A percentile compares a stretch with the other conserved stretches of the same genome.
Conservation (phyloP, 2,329 filamentous ascomycete genomes). For the Stylonectria norvegica region DNA sequence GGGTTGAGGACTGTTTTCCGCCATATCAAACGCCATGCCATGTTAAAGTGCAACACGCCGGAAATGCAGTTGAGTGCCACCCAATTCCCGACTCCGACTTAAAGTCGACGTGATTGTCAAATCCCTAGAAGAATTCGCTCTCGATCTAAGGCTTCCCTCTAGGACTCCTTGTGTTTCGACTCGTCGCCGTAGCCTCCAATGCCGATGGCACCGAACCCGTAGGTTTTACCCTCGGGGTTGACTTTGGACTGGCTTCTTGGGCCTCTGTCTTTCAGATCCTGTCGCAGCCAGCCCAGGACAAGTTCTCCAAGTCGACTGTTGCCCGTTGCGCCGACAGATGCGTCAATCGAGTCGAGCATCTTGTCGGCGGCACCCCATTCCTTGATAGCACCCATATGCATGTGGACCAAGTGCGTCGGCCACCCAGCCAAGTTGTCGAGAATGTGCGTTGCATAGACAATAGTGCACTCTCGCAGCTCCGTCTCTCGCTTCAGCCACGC, state of each 20-base stretch:
- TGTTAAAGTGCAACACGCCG: slow-evolving; percentile 7
- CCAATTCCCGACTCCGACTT: slow-evolving; percentile 11
- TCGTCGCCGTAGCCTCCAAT: slow-evolving; percentile 59
- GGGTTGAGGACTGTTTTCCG: slow-evolving; percentile 33
- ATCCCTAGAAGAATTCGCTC: slow-evolving; percentile 2
- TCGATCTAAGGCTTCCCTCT: slow-evolving; percentile 1
- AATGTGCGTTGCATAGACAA: slow-evolving; percentile 97
- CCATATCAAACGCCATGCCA: slow-evolving; percentile 21
- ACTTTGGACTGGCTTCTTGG: slow-evolving; percentile 61
- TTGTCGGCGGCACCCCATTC: slow-evolving; percentile 74
- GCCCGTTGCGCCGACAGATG: slow-evolving; percentile 45
- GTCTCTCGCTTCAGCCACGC: slow-evolving; percentile 85
- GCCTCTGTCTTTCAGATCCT: slow-evolving; percentile 75
- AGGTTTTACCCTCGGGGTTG: slow-evolving; percentile 63
- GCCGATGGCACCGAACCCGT: slow-evolving; percentile 47
- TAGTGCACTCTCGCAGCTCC: slow-evolving; percentile 74
- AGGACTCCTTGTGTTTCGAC: slow-evolving; percentile 36
- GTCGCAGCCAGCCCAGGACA: slow-evolving; percentile 80
- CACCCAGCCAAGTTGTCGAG: slow-evolving; percentile 90
- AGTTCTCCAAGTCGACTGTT: slow-evolving; percentile 85
- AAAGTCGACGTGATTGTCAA: slow-evolving; percentile 20
- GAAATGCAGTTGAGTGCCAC: slow-evolving; percentile 34
- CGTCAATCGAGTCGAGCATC: slow-evolving; percentile 57
- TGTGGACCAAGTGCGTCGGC: slow-evolving; percentile 94
- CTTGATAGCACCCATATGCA: slow-evolving; percentile 85